Base-by-base conservation (phyloP, 495 filamentous ascomycete species). In the Penicillium crystallinum region DNA sequence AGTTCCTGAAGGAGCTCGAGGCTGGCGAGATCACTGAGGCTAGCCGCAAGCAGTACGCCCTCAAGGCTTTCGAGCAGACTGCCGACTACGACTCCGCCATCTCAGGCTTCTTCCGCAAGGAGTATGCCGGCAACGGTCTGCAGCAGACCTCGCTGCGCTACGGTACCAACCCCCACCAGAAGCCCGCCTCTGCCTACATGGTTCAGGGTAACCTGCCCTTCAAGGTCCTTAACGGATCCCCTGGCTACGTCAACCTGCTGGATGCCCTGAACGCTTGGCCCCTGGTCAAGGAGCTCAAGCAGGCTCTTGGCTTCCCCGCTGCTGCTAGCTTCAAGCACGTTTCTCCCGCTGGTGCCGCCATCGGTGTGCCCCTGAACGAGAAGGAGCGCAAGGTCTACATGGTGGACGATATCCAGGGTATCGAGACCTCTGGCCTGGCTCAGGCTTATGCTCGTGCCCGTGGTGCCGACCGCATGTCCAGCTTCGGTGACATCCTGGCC, bases 301-400 rank as follows among this genome's bases (percentile, higher is more conserved):
- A 84, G 53, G 88, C 91, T 29, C 81, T 96, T 3, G 81, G 85
- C 57, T 82, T 84, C 64, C 89, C 95, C n/a, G 93, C 93, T 22
- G 95, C 93, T 17, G 92, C 93, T 43, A 95, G 89, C 69, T 98
- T 98, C 85, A 98, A 98, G 81, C 95, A 97, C 66, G 93, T 97
- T 34, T 97, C 95, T 4, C 93, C 93, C 7, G 93, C 93, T 34
- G 93, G 93, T 57, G 93, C 93, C 41, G 93, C 93, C 48, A 90
- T 98, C 63, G 93, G 91, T 54, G 79, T 91, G 19, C 88, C 88
- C 31, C 78, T 98, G 58, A 89, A 72, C 52, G 83, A 89, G 45
- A 84, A 87, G 46, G 93, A 98, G 78, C 83, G 87, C 73, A 91
- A 95, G 76, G 92, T 97, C 23, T 97, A 93, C 76, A 96, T 98